phyloP scores from a whole-genome alignment of 768 basidiomycete genomes.

The Xerocomus spinulosus region DNA sequence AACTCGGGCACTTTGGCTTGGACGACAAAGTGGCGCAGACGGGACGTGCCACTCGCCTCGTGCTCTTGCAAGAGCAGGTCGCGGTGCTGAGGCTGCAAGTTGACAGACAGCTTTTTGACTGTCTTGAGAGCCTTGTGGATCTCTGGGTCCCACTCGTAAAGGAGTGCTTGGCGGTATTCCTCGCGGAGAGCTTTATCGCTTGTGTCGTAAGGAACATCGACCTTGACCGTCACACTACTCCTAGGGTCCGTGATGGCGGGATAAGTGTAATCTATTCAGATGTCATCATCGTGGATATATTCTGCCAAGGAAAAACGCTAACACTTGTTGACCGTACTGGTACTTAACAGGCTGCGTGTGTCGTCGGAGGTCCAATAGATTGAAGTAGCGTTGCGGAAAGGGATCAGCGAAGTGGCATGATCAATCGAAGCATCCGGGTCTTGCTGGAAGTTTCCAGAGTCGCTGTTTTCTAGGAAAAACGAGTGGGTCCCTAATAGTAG shows the following conservation, averaged over 20 bases:
- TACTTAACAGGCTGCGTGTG: slow-evolving; percentile 1
- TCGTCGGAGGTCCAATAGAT: slow-evolving; percentile 17
- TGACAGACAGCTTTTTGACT: background rate
- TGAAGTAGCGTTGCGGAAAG: slow-evolving; percentile 8
- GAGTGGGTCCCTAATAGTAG: background rate
- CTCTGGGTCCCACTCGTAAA: background rate
- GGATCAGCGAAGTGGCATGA: background rate
- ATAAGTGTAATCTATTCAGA: slow-evolving; percentile 17
- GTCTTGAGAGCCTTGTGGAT: background rate
- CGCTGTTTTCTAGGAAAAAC: background rate
- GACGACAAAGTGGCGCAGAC: slow-evolving; percentile 9
- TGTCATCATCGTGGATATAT: background rate
- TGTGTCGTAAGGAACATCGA: slow-evolving; percentile 11
- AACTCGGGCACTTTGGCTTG: slow-evolving; percentile 12
- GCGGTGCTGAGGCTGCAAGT: background rate
- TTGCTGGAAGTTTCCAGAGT: background rate
- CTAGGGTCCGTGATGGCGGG: slow-evolving; percentile 12
- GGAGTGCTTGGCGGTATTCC: background rate
- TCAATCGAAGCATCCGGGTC: background rate
- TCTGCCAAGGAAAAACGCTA: background rate
- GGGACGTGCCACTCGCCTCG: background rate
- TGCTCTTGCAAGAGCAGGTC: background rate
- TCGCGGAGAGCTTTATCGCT: background rate
- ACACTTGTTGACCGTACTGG: slow-evolving; percentile 4
- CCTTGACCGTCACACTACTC: slow-evolving; percentile 4